phyloP scores from a whole-genome alignment of 768 basidiomycete genomes.

The Pulveroboletus sp. region DNA sequence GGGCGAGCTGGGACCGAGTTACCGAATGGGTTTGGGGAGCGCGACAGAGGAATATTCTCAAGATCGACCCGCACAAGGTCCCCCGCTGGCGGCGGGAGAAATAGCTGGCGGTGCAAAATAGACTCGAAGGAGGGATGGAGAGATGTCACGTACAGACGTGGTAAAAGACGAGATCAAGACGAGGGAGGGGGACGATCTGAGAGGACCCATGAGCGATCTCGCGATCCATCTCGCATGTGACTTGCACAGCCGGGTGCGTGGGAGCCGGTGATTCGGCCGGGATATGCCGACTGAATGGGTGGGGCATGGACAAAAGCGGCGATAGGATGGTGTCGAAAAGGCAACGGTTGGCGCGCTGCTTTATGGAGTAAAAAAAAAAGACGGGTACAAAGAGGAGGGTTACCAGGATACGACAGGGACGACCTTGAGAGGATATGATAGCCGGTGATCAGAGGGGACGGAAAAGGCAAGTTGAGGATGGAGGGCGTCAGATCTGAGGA shows the following conservation, averaged over 20 bases:
- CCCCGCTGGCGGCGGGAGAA: neutral
- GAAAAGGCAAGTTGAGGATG: neutral
- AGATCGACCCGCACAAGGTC: slow-evolving; percentile 13
- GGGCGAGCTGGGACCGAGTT: slow-evolving; percentile 9
- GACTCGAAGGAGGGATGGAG: slow-evolving; percentile 4
- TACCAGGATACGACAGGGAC: too few species aligned
- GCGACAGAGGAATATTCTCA: slow-evolving; percentile 5
- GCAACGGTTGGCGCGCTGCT: slow-evolving; percentile 8
- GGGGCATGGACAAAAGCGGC: slow-evolving; percentile 17
- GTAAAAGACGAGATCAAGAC: slow-evolving; percentile 4
- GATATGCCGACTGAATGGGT: slow-evolving; percentile 29
- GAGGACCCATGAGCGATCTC: slow-evolving; percentile 17
- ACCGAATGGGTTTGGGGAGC: slow-evolving; percentile 18
- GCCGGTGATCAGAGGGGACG: neutral
- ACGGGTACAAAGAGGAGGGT: too few species aligned
- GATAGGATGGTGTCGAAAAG: slow-evolving; percentile 17
- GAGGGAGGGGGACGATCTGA: slow-evolving; percentile 1
- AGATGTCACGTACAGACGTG: too few species aligned
- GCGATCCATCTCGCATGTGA: slow-evolving; percentile 22
- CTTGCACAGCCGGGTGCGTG: slow-evolving; percentile 30
- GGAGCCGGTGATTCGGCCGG: slow-evolving; percentile 17
- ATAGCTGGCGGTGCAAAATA: slow-evolving; percentile 5
- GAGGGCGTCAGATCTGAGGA: slow-evolving; percentile 17
- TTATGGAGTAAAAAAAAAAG: slow-evolving; percentile 14
- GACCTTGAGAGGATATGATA: neutral